phyloP scores from a whole-genome alignment of 257 asterid species.

The Solanum commersonii region DNA sequence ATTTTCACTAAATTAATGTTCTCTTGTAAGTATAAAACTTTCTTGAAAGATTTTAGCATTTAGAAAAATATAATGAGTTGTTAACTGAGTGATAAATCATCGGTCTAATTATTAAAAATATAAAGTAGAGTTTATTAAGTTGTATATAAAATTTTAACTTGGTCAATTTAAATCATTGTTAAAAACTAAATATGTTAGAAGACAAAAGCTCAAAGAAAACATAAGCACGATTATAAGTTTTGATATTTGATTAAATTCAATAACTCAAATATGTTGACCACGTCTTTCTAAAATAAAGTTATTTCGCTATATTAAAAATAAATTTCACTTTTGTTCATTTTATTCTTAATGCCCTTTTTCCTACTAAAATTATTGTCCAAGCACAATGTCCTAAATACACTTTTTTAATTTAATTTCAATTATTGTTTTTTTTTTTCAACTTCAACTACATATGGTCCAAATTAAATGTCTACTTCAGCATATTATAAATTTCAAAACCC shows the following conservation, averaged over 20 bases:
- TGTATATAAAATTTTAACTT: background rate
- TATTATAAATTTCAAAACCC: background rate
- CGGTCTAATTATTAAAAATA: background rate
- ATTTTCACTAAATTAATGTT: background rate
- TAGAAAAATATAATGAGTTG: background rate
- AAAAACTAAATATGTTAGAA: background rate
- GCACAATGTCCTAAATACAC: background rate
- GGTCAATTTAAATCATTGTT: background rate
- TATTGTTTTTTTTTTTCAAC: background rate
- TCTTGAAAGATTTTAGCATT: background rate
- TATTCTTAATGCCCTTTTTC: background rate
- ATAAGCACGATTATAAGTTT: background rate
- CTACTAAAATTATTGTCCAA: background rate
- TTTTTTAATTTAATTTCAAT: background rate
- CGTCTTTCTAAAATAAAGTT: background rate
- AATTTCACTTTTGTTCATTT: background rate
- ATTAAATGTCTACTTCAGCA: background rate
- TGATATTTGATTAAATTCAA: background rate
- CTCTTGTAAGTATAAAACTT: background rate
- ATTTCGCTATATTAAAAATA: too few relatives aligned
- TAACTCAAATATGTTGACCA: background rate
- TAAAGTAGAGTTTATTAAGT: background rate
- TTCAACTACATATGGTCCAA: background rate
- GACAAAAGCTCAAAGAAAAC: background rate
- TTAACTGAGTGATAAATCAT: background rate